These are phyloP conservation scores for Zalerion maritima DNA, from an alignment of 495 filamentous ascomycete species.

Conservation along the genomic window DNA sequence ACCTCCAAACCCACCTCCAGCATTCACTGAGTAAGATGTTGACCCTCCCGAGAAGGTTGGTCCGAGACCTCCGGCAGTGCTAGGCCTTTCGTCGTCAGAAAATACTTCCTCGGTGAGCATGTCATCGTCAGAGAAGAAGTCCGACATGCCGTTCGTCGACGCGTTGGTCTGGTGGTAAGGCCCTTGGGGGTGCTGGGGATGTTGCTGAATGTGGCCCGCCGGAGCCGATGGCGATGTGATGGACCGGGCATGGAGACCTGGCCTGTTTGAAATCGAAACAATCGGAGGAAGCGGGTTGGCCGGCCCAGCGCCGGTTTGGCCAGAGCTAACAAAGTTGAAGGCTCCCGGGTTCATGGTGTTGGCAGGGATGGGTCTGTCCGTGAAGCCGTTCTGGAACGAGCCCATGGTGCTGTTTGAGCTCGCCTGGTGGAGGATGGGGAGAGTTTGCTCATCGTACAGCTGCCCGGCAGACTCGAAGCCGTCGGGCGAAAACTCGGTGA, in stretches of 20 bases:
- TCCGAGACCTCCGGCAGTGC: constrained; percentile 3
- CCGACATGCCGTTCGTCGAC: constrained; percentile 25
- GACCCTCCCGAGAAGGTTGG: constrained; percentile 21
- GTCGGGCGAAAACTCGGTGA: constrained; percentile 45
- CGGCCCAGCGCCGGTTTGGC: too few species aligned
- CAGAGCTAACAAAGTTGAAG: constrained; percentile 28
- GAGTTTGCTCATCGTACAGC: constrained; percentile 85
- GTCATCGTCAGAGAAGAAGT: constrained; percentile 41
- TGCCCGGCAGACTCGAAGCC: constrained; percentile 63
- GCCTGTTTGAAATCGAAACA: constrained; percentile 20
- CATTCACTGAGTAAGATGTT: constrained; percentile 5
- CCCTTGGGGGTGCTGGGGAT: constrained; percentile 12
- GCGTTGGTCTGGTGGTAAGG: constrained; percentile 13
- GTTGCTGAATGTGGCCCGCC: constrained; percentile 37
- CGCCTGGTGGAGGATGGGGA: constrained; percentile 72
- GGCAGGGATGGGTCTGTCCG: constrained; percentile 48
- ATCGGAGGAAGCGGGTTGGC: constrained; percentile 7
- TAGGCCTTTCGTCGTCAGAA: constrained; percentile 31
- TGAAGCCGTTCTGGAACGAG: constrained; percentile 81
- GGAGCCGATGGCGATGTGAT: constrained; percentile 53
- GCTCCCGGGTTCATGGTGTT: constrained; percentile 51
- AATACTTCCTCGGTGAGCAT: constrained; percentile 37
- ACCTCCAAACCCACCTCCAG: too few species aligned
- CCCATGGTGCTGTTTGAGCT: constrained; percentile 44
- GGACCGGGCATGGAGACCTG: constrained; percentile 53